Percentiles rank a stretch among this genome's conserved stretches.
phyloP scores from a whole-genome alignment of 371 early-diverging fungal genomes.

The Umbelopsis sp. region DNA sequence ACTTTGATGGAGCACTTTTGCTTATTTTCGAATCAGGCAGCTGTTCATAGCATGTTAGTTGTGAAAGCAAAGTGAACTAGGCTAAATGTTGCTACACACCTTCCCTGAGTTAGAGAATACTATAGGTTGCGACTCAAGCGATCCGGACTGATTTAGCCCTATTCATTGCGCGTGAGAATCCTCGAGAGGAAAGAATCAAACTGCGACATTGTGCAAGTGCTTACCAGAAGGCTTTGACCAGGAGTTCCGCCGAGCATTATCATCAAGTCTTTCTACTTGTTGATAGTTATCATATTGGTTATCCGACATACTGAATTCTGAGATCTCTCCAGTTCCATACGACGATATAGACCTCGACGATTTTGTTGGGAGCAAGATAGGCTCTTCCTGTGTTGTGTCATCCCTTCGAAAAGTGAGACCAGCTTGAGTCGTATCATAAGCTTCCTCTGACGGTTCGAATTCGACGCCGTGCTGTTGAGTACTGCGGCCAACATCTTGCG shows the following conservation, averaged over 20 bases:
- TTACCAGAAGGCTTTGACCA: slow-evolving; percentile 3
- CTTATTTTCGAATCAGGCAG: too few species aligned
- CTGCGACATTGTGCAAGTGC: too few species aligned
- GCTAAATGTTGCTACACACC: too few species aligned
- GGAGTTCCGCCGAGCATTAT: slow-evolving; percentile 1
- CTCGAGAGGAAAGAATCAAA: too few species aligned
- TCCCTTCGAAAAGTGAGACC: neutral
- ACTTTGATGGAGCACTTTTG: neutral
- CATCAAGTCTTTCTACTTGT: neutral
- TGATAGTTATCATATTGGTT: neutral
- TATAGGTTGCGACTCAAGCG: too few species aligned
- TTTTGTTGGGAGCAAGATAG: neutral
- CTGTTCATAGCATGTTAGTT: too few species aligned
- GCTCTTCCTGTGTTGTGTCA: neutral
- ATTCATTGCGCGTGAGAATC: too few species aligned
- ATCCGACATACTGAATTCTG: slow-evolving; percentile 1
- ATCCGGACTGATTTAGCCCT: too few species aligned
- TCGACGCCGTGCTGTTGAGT: neutral
- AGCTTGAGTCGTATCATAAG: neutral
- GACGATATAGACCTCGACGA: too few species aligned
- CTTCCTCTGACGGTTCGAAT: neutral
- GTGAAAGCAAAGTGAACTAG: too few species aligned
- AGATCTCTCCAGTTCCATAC: neutral
- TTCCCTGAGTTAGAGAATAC: too few species aligned
- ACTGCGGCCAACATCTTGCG: too few species aligned